Percentiles rank a stretch among this genome's conserved stretches.
Conservation (phyloP, 2,329 filamentous ascomycete species). For the Phoma sp. region DNA sequence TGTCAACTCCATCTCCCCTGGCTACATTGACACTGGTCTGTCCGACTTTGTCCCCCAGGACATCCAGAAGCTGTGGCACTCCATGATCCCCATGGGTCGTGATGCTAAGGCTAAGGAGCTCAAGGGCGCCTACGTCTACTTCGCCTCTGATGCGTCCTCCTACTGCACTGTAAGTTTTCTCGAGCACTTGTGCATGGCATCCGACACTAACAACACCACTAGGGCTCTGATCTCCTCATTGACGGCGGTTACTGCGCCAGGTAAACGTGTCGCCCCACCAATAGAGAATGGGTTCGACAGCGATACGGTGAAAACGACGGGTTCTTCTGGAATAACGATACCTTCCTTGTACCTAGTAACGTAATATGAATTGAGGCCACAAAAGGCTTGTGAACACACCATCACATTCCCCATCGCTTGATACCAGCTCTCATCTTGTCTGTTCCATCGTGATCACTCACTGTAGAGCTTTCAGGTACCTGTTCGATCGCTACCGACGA, state of each 20-base stretch:
- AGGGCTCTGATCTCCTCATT: conserved; percentile 71
- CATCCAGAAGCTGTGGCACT: conserved; percentile 75
- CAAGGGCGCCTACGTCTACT: conserved; percentile 82
- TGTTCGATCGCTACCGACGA: conserved; percentile 5
- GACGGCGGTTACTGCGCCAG: conserved; percentile 73
- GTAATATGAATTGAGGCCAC: conserved; percentile 26
- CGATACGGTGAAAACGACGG: conserved; percentile 20
- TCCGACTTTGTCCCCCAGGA: conserved; percentile 72
- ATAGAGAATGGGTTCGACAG: conserved; percentile 19
- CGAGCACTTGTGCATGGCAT: conserved; percentile 28
- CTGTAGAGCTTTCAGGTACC: conserved; percentile 1
- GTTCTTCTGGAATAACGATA: conserved; percentile 24
- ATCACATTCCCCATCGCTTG: neutral
- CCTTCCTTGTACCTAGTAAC: conserved; percentile 28
- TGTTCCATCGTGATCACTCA: neutral
- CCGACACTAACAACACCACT: conserved; percentile 29
- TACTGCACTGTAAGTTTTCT: conserved; percentile 72
- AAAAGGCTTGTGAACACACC: conserved; percentile 9
- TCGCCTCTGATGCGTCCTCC: conserved; percentile 81
- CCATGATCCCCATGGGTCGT: conserved; percentile 81
- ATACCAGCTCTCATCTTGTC: neutral
- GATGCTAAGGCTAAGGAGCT: conserved; percentile 78
- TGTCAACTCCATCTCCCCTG: conserved; percentile 72
- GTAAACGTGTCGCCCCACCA: conserved; percentile 38
- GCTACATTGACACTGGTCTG: conserved; percentile 73